Evolutionary conservation across 805 yeast species (phyloP), one percentile per base, ranked within the genome.

Genomic region (Candida tammaniensis): DNA sequence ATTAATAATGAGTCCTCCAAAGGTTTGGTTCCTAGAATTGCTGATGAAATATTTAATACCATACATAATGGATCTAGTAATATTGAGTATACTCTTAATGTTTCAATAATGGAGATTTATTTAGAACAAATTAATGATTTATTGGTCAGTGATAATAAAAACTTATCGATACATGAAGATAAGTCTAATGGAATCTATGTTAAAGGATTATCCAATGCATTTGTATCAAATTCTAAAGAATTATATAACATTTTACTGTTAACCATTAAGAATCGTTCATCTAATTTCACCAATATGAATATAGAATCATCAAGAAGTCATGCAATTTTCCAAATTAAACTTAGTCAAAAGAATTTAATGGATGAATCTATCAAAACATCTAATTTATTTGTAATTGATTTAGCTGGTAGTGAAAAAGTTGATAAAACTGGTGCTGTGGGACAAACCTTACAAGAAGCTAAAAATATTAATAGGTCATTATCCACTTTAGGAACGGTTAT

Each of bases 321-420:
- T 55, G 78, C 91, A 0, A 82, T 88, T 19, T 77, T 86, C 42
- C 82, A 81, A 35, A 66, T 89, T 4, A 74, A 73, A 32, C 61
- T 88, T 5, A 64, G 73, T n/a, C 91, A 84, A 49, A 76, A 74
- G 49, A 70, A 74, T 46, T 41, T 66, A 13, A 58, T 58, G 3
- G 67, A 72, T n/a, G 85, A 83, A 10, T 68, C 76, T 5, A 65
- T 74, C 14, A 82, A 76, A 51, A 65, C 70, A 24, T 81, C 88
- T 4, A 78, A 75, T 39, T 64, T 87, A 40, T 82, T 80, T 47
- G 57, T 87, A 23, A 91, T 86, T 9, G 96, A 87, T 59, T 67
- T 87, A 43, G 95, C 95, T 0, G 95, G 96, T 5, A 80, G 91
- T 15, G 96, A 89, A 55, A 84, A 80, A 54, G 77, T 81, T 24